Evolutionary conservation across 345 rosid genomes (phyloP).

Genomic region (Gossypium ekmanianum): DNA sequence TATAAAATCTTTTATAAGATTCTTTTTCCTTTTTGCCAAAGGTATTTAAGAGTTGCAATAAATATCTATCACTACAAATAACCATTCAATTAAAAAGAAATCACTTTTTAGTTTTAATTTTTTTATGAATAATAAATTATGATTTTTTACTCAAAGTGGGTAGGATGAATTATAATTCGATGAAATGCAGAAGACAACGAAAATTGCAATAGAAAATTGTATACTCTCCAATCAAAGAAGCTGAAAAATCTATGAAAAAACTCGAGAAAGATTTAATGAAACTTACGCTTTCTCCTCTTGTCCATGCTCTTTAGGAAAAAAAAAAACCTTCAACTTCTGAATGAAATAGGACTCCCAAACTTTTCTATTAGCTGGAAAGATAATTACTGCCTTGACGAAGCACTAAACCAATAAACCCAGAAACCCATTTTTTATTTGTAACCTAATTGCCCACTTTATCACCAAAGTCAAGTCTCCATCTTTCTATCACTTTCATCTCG

Average conservation of each 20-base stretch:
- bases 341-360: not conserved
- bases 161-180: not conserved
- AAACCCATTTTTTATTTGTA: not conserved
- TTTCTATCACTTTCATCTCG: not conserved
- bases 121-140: no score
- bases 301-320: not conserved
- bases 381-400: not conserved
- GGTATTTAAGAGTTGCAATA: no score
- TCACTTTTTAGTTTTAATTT: no score
- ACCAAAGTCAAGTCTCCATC: not conserved
- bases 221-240: no score
- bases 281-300: not conserved
- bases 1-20: no score
- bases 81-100: no score
- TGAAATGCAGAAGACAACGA: not conserved
- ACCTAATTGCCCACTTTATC: not conserved
- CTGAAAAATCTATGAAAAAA: not conserved
- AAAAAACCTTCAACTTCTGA: no score
- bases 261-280: not conserved
- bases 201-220: not conserved
- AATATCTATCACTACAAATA: no score
- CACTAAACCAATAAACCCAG: not conserved
- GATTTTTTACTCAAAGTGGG: no score
- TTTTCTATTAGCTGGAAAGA: not conserved
- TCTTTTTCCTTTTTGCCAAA: no score